Conservation (phyloP, 768 basidiomycete species). For the Lactifluus rugatus region DNA sequence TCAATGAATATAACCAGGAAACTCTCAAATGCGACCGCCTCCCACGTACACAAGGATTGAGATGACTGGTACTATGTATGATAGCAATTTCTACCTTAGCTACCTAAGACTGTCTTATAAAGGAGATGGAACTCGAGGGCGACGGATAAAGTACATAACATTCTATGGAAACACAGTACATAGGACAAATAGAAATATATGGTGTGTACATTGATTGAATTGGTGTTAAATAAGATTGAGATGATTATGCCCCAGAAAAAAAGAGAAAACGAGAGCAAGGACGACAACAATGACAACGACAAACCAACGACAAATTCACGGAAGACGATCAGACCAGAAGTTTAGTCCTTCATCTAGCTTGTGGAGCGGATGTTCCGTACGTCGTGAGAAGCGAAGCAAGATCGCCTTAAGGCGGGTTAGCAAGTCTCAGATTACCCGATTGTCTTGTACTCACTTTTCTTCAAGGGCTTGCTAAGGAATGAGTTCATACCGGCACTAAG, state of each 20-base stretch:
- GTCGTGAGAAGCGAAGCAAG: constrained; percentile 42
- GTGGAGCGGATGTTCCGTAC: constrained; percentile 29
- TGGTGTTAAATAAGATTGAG: not conserved
- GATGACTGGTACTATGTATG: not conserved
- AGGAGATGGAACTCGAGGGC: not conserved
- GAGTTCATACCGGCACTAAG: constrained; percentile 73
- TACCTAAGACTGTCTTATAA: not conserved
- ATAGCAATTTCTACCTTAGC: not conserved
- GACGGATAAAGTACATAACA: not conserved
- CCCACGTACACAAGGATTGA: no score
- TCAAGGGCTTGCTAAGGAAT: constrained; percentile 66
- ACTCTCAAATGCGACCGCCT: not conserved
- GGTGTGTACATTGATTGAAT: not conserved
- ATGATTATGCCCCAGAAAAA: not conserved
- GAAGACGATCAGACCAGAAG: not conserved
- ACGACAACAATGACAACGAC: not conserved
- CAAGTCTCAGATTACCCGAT: not conserved
- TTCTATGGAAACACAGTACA: constrained; percentile 2
- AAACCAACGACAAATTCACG: not conserved
- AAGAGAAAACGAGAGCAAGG: not conserved
- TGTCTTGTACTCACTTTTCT: constrained; percentile 34
- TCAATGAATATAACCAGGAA: not conserved
- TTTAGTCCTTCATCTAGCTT: not conserved
- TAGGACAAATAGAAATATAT: not conserved
- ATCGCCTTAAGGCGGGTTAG: constrained; percentile 32